A percentile compares a stretch with the other conserved stretches of the same genome.
Conservation (phyloP, 805 yeast genomes). For the Lipomyces mesembrius region DNA sequence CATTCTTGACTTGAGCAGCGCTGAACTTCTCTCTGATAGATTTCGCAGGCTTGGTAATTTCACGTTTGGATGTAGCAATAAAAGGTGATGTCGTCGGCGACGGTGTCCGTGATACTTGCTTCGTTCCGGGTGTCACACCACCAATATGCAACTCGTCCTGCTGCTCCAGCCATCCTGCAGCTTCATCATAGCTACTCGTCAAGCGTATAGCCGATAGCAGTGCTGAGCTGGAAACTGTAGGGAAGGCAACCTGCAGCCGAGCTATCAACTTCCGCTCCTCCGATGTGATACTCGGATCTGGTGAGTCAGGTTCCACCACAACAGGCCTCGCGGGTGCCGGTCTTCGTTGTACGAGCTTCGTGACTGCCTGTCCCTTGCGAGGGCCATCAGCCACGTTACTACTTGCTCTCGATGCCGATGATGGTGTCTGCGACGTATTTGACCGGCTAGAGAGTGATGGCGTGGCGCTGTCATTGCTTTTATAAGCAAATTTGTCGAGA, state of each 20-base stretch:
- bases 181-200: conserved; percentile 44
- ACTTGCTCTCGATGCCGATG: conserved; percentile 1
- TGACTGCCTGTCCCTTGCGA: conserved; percentile 28
- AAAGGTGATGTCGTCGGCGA: conserved; percentile 12
- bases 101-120: conserved; percentile 1
- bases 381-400: not conserved
- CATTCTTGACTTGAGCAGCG: conserved; percentile 20
- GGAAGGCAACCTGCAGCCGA: conserved; percentile 31
- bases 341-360: conserved; percentile 29
- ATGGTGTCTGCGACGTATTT: not conserved
- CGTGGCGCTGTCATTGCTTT: conserved; percentile 3
- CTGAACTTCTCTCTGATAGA: conserved; percentile 48
- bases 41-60: conserved; percentile 41
- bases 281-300: conserved; percentile 14
- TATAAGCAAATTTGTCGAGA: conserved; percentile 19
- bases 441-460: not conserved
- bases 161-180: conserved; percentile 45
- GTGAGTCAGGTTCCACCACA: conserved; percentile 16
- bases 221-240: conserved; percentile 26
- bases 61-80: conserved; percentile 41
- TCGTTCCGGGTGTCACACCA: conserved; percentile 10
- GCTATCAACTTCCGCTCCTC: conserved; percentile 21
- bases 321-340: conserved; percentile 39
- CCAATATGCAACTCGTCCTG: conserved; percentile 42
- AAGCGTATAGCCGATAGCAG: conserved; percentile 34